A percentile compares a stretch with the other conserved stretches of the same genome.
Conservation (phyloP, 1,284 basidiomycete genomes). For the Puccinia horiana region DNA sequence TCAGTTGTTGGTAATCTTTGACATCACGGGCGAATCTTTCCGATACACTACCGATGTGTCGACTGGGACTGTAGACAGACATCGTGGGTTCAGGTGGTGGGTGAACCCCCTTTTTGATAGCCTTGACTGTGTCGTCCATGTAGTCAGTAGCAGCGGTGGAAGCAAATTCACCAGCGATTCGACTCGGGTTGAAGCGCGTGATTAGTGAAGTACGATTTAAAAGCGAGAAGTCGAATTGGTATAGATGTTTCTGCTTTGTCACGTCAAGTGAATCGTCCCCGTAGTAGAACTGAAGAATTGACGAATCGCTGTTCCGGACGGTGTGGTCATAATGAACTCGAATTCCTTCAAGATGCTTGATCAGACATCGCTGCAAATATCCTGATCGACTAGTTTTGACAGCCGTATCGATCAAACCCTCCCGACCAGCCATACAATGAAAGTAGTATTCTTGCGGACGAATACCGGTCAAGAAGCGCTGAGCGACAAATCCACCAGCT, state of each 20-base stretch:
- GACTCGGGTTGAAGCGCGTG: slow-evolving; percentile 71
- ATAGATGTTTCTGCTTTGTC: slow-evolving; percentile 69
- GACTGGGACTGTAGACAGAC: slow-evolving; percentile 74
- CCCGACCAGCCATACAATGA: slow-evolving; percentile 99
- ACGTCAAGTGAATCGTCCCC: slow-evolving; percentile 96
- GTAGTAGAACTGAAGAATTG: slow-evolving; percentile 94
- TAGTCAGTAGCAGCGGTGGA: slow-evolving; percentile 71
- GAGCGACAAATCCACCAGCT: slow-evolving; percentile 98
- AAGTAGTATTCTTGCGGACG: slow-evolving; percentile 99
- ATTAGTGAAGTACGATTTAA: slow-evolving; percentile 81
- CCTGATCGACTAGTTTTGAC: slow-evolving; percentile 99
- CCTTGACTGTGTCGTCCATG: slow-evolving; percentile 90
- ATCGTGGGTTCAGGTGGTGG: slow-evolving; percentile 72
- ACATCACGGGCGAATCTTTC: slow-evolving; percentile 85
- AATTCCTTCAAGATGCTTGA: slow-evolving; percentile 97
- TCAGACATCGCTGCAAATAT: slow-evolving; percentile 94
- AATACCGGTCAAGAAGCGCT: slow-evolving; percentile 97
- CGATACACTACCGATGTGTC: slow-evolving; percentile 84
- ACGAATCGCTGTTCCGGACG: slow-evolving; percentile 89
- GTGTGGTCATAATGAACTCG: slow-evolving; percentile 98
- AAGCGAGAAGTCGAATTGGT: slow-evolving; percentile 89
- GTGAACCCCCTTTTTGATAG: slow-evolving; percentile 64
- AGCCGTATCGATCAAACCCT: slow-evolving; percentile 98
- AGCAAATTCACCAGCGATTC: slow-evolving; percentile 68
- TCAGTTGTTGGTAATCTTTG: slow-evolving; percentile 75